Base-by-base conservation (phyloP, 2,329 filamentous ascomycete genomes). In the Pseudogymnoascus sp. region DNA sequence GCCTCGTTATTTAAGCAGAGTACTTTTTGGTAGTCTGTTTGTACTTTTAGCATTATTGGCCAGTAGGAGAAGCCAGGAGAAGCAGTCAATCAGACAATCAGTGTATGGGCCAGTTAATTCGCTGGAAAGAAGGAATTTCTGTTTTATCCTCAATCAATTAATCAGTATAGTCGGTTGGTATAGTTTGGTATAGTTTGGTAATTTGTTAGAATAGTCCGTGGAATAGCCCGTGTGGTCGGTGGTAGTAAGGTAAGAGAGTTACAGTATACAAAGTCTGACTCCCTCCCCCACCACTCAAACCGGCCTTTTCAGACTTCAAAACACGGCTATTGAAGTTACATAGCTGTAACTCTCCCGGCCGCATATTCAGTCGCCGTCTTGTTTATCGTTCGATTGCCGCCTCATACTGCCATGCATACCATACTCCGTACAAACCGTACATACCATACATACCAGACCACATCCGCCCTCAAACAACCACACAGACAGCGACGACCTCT, bases 1-100 rank as follows among this genome's bases (percentile, higher is more conserved):
- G 6, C 44, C 44, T 53, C 44, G 44, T 50, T 50, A 50, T 50
- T 50, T 50, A 50, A 50, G 44, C 44, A 50, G 44, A 50, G 44
- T 50, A 50, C 44, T 50, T 50, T 50, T 26, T 15, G 13, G 13
- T 42, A 21, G 40, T 21, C 19, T 50, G 44, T 29, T 29, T 50
- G 44, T 50, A 50, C 23, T 10, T 50, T 50, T n/a, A 1, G 1
- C 3, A 29, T n/a, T n/a, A 50, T 9, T 29, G 23, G 26, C 23
- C 44, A 50, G 44, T 50, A 26, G n/a, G 42, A 46, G 42, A 1
- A 15, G 21, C 11, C 9, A 9, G 13, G 37, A 38, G 37, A 7
- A 17, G 37, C 37, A 42, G 17, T 13, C 40, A 15, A 23, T 29
- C 44, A 26, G 21, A 26, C 44, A 50, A 44, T 50, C 42, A 44